Conservation (phyloP, 2,329 filamentous ascomycete species). For the Ascochyta viciae-villosae region DNA sequence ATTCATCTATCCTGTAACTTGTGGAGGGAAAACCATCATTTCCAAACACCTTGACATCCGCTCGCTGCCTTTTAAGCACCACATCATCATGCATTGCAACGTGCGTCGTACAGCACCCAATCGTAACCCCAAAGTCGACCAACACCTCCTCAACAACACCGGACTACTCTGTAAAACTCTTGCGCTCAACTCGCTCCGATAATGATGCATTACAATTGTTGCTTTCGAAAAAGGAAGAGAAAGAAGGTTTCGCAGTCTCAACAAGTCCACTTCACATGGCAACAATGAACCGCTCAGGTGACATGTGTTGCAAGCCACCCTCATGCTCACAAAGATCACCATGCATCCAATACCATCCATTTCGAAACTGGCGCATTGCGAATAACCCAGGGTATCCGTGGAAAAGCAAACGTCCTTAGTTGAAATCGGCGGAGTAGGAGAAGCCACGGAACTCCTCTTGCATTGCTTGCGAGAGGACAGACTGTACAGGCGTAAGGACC, state of each 20-base stretch:
- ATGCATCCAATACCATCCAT: neutral
- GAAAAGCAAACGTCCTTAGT: conserved; percentile 46
- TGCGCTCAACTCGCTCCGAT: neutral
- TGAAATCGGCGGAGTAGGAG: conserved; percentile 94
- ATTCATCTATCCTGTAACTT: conserved; percentile 17
- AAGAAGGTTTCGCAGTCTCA: conserved; percentile 5
- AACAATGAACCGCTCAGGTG: neutral
- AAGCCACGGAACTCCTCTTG: conserved; percentile 99
- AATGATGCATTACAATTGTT: conserved; percentile 20
- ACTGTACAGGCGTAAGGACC: conserved; percentile 95
- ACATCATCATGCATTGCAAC: conserved; percentile 7
- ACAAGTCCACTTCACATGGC: conserved; percentile 1
- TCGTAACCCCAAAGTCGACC: neutral
- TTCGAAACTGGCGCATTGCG: conserved; percentile 8
- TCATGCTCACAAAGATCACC: neutral
- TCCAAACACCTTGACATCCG: conserved; percentile 6
- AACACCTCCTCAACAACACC: conserved; percentile 3
- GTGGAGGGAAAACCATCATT: conserved; percentile 6
- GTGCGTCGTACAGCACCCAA: neutral
- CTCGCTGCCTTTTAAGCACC: conserved; percentile 1
- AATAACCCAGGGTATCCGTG: conserved; percentile 27
- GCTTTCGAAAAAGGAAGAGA: conserved; percentile 18
- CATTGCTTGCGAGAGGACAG: conserved; percentile 96
- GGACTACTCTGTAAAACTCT: neutral
- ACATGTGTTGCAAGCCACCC: neutral